These are phyloP conservation scores for Colletotrichum liaoningense DNA, from an alignment of 2,329 filamentous ascomycete species.

Conservation along the genomic window DNA sequence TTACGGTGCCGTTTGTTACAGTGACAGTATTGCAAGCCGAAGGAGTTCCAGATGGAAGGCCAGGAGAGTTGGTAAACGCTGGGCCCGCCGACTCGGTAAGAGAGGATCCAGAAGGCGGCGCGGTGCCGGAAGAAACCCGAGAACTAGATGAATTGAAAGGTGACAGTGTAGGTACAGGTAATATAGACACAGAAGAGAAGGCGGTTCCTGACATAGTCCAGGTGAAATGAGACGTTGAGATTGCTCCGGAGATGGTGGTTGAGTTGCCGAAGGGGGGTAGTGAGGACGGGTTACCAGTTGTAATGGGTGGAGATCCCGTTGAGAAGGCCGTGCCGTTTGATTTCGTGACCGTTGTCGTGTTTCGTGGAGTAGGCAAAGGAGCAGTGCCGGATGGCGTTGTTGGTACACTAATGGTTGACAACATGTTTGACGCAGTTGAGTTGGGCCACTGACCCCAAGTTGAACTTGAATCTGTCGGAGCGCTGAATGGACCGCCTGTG, in stretches of 20 bases:
- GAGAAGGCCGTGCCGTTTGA: not conserved
- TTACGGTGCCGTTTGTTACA: slow-evolving; percentile 30
- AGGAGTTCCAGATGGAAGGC: not conserved
- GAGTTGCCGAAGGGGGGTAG: slow-evolving; percentile 16
- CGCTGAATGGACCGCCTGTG: not conserved
- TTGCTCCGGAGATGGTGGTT: slow-evolving; percentile 1
- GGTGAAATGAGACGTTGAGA: not conserved
- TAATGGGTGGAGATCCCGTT: not conserved
- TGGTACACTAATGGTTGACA: not conserved
- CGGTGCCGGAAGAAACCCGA: not conserved
- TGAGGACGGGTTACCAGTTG: not conserved
- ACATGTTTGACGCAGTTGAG: not conserved
- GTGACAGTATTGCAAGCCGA: slow-evolving; percentile 31
- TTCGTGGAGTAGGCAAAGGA: not conserved
- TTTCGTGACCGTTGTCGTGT: not conserved
- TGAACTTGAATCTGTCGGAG: not conserved
- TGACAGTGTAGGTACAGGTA: slow-evolving; percentile 12
- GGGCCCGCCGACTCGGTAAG: not conserved
- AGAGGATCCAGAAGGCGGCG: not conserved
- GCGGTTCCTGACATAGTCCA: slow-evolving; percentile 3
- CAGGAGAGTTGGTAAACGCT: not conserved
- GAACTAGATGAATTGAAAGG: not conserved
- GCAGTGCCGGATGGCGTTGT: not conserved
- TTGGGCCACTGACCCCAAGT: slow-evolving; percentile 10
- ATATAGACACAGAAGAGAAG: slow-evolving; percentile 16